These are phyloP conservation scores for Aspergillus saccharolyticus DNA, from an alignment of 495 filamentous ascomycete genomes.

Conservation along the genomic window DNA sequence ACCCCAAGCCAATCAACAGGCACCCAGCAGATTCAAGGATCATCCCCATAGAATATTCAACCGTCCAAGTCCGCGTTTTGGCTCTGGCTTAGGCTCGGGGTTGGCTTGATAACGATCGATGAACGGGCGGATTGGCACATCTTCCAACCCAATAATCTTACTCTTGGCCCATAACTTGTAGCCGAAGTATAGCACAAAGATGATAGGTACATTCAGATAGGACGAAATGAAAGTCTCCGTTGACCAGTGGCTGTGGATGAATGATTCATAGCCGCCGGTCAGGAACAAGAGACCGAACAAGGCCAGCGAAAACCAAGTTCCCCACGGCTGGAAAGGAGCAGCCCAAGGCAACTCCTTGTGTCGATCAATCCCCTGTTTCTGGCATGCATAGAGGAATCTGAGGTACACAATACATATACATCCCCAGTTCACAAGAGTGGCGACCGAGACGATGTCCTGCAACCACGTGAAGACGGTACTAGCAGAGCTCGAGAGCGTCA, in stretches of 20 bases:
- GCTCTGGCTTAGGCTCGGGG: not conserved
- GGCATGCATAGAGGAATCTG: slow-evolving; percentile 48
- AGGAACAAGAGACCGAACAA: slow-evolving; percentile 46
- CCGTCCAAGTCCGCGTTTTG: not conserved
- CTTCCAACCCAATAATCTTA: not conserved
- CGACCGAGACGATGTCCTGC: slow-evolving; percentile 48
- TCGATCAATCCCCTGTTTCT: slow-evolving; percentile 40
- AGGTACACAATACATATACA: slow-evolving; percentile 50
- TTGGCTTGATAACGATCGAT: not conserved
- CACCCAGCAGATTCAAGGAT: not conserved
- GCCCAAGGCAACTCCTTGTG: slow-evolving; percentile 43
- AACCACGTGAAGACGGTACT: slow-evolving; percentile 45
- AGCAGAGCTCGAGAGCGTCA: slow-evolving; percentile 27
- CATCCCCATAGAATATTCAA: not conserved
- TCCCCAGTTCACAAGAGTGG: slow-evolving; percentile 52
- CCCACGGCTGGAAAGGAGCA: slow-evolving; percentile 42
- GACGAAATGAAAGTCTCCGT: slow-evolving; percentile 28
- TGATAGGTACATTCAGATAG: slow-evolving; percentile 50
- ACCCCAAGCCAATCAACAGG: not conserved
- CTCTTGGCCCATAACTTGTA: slow-evolving; percentile 40
- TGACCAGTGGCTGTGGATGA: slow-evolving; percentile 45
- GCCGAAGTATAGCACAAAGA: slow-evolving; percentile 44
- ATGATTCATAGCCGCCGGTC: slow-evolving; percentile 56
- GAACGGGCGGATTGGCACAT: not conserved
- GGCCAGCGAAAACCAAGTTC: slow-evolving; percentile 26